These are phyloP conservation scores for Tephrocybe sp. DNA, from an alignment of 768 basidiomycete species.

Conservation along the genomic window DNA sequence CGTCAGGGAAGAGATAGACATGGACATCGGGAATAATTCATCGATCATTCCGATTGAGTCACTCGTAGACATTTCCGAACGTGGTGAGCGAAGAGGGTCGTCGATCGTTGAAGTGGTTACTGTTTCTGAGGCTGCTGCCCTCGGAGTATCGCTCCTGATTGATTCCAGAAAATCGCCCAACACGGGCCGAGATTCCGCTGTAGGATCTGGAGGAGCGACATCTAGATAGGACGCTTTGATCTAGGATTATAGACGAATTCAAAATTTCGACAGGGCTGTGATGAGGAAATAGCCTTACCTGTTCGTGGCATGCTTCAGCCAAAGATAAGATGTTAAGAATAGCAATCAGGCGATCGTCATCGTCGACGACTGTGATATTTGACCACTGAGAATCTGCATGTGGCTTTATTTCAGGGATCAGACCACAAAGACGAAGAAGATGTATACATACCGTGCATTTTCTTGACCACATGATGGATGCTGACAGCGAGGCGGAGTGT, in stretches of 20 bases:
- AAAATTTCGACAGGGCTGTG: not conserved
- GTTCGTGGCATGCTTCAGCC: conserved; percentile 3
- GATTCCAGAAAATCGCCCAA: conserved; percentile 2
- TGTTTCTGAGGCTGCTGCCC: not conserved
- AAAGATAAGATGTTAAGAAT: not conserved
- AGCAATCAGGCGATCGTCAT: not conserved
- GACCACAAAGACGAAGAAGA: not conserved
- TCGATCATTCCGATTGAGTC: not conserved
- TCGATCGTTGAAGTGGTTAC: not conserved
- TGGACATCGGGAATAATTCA: not conserved
- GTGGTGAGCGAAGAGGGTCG: not conserved
- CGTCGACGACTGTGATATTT: not conserved
- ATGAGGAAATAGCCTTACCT: not conserved
- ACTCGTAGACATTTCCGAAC: not conserved
- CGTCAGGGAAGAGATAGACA: not conserved
- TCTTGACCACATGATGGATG: not conserved
- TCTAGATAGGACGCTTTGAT: not conserved
- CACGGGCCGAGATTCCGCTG: not conserved
- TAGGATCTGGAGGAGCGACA: not conserved
- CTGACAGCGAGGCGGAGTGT: not conserved
- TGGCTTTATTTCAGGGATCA: not conserved
- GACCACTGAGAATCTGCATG: not conserved
- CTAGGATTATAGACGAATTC: not conserved
- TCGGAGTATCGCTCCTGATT: conserved; percentile 1
- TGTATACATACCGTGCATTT: conserved; percentile 5